Conservation (phyloP, 139 green algal species). For the Coelastrella sp. region DNA sequence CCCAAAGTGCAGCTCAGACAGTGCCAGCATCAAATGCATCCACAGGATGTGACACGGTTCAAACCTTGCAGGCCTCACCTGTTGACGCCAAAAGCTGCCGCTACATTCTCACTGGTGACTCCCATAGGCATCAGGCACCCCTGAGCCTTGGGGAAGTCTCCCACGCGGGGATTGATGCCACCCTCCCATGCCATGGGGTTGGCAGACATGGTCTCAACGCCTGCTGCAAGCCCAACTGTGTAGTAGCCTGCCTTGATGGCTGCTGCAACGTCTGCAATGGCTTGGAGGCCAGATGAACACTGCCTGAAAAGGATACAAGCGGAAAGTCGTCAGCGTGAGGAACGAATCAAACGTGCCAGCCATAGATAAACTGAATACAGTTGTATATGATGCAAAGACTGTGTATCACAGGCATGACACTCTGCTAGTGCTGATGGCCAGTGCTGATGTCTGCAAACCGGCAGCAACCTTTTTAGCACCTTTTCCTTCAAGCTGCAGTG, state of each 20-base stretch:
- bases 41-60: constrained; percentile 61
- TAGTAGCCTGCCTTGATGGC: constrained; percentile 98
- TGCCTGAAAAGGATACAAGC: constrained; percentile 57
- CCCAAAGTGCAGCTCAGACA: too few species aligned
- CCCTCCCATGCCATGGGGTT: constrained; percentile 99
- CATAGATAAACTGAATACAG: too few species aligned
- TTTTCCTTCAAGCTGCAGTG: too few species aligned
- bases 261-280: constrained; percentile 94
- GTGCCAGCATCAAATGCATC: too few species aligned
- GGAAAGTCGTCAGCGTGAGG: too few species aligned
- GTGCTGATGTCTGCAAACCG: too few species aligned
- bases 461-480: too few species aligned
- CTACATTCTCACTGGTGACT: constrained; percentile 99
- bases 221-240: constrained; percentile 90
- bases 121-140: constrained; percentile 98
- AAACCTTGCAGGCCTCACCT: background rate
- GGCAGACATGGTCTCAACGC: constrained; percentile 95
- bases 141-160: constrained; percentile 72
- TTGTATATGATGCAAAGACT: too few species aligned
- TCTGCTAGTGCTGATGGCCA: too few species aligned
- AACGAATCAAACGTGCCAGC: too few species aligned
- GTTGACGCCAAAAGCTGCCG: constrained; percentile 85
- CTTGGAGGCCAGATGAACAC: constrained; percentile 95
- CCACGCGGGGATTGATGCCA: constrained; percentile 81
- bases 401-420: too few species aligned